Percentiles rank a stretch among this genome's conserved stretches.
phyloP scores from a whole-genome alignment of 2,329 filamentous ascomycete genomes.

The Juglanconis oblonga region DNA sequence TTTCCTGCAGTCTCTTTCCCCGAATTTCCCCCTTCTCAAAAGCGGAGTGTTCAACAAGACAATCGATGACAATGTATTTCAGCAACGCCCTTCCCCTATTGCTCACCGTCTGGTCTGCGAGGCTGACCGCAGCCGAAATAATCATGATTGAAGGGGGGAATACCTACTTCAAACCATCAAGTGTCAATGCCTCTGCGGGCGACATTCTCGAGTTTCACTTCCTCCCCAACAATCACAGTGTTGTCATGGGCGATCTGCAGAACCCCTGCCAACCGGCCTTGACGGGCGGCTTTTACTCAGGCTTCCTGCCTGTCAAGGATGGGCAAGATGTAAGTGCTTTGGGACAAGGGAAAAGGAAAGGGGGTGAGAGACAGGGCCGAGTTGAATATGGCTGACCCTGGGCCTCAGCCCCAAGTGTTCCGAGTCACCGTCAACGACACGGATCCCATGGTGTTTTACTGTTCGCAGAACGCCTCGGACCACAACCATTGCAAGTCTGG shows the following conservation, averaged over 20 bases:
- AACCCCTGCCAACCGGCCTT: constrained; percentile 44
- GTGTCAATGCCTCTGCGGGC: constrained; percentile 40
- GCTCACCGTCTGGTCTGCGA: neutral
- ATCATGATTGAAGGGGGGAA: constrained; percentile 37
- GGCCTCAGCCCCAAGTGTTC: constrained; percentile 32
- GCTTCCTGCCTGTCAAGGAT: constrained; percentile 38
- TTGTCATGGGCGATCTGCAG: constrained; percentile 45
- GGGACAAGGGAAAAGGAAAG: neutral
- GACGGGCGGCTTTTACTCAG: constrained; percentile 42
- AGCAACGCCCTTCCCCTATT: neutral
- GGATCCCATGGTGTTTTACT: constrained; percentile 45
- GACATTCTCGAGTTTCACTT: constrained; percentile 53
- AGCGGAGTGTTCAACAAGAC: neutral
- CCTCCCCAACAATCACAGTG: constrained; percentile 46
- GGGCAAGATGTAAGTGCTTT: constrained; percentile 21
- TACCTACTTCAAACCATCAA: constrained; percentile 41
- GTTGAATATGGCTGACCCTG: neutral
- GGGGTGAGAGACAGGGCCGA: no score
- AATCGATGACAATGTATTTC: neutral
- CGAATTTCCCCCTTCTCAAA: neutral
- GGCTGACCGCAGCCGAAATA: constrained; percentile 20
- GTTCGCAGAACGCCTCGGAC: constrained; percentile 33
- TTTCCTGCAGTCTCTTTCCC: neutral
- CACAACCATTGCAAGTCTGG: constrained; percentile 38
- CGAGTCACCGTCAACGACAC: constrained; percentile 38